Evolutionary conservation across 345 rosid genomes (phyloP).

Genomic region (Lepidium sativum): DNA sequence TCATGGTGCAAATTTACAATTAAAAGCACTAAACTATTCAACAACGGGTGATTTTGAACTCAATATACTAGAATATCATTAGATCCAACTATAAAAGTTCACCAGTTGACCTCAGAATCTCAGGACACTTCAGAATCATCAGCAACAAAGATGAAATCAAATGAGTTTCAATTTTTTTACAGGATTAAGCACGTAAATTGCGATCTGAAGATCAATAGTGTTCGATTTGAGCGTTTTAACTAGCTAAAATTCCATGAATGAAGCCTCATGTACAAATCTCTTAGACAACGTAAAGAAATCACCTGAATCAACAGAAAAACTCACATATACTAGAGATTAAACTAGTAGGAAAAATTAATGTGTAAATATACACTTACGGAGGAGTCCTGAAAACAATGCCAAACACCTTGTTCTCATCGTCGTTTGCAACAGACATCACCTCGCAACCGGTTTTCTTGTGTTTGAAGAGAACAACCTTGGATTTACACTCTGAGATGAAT

Average conservation of each 20-base stretch:
- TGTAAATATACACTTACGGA: conserved; percentile 41
- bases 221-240: background rate
- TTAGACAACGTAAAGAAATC: background rate
- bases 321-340: background rate
- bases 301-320: background rate
- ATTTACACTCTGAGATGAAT: conserved; percentile 79
- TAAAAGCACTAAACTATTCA: background rate
- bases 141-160: background rate
- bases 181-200: background rate
- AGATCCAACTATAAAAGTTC: background rate
- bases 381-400: conserved; percentile 90
- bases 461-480: conserved; percentile 63
- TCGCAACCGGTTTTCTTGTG: conserved; percentile 88
- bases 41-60: background rate
- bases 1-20: background rate
- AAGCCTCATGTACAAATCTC: background rate
- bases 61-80: background rate
- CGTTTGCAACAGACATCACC: conserved; percentile 80
- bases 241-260: background rate
- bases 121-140: background rate
- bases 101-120: background rate
- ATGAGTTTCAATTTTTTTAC: background rate
- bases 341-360: background rate
- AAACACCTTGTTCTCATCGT: conserved; percentile 81
- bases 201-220: background rate